Evolutionary conservation across 352 stramenopile species (phyloP), one percentile per base, ranked within the genome.

Genomic region (Phytophthora tubulina): DNA sequence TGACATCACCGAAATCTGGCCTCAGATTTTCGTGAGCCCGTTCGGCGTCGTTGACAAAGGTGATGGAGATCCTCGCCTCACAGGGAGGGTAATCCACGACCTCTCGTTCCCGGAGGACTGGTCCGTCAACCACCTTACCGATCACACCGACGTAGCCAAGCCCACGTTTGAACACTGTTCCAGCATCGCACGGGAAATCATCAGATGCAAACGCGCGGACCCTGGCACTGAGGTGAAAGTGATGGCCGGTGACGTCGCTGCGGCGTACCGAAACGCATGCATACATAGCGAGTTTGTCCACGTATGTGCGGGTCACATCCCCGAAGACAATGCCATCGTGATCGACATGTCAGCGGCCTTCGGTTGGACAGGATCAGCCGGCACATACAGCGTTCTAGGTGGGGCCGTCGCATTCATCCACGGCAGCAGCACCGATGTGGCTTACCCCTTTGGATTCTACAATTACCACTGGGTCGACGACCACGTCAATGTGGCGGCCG

Each of bases 391-490:
- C 11, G 10, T 79, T 4, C 51, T 68, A 8, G 72, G 52, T 33
- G 39, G 49, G 2, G 71, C 65, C 1, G 56, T 79, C 6, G 45
- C 67, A 4, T n/a, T 50, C 27, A 48, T 72, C 27, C 67, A 67
- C 35, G 17, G 14, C 21, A 27, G 21, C 21, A 27, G 21, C 21
- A 27, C 21, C 21, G 21, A 27, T 27, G 21, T 1, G 21, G 21
- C 21, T 27, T 27, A 27, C 21, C 21, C 1, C 21, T 27, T 27
- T 27, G 42, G 39, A 0, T 73, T 55, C 9, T 79, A 70, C 39
- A 44, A 21, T 3, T 75, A 79, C 36, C 67, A 75, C n/a, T 73
- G 72, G 62, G 56, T 72, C 0, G 67, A 76, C n/a, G 63, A 76
- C 55, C 67, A 73, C 38, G 32, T 76, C 0, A 65, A 56, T n/a